Conservation (phyloP, 2,329 filamentous ascomycete genomes). For the Cryphonectria radicalis region DNA sequence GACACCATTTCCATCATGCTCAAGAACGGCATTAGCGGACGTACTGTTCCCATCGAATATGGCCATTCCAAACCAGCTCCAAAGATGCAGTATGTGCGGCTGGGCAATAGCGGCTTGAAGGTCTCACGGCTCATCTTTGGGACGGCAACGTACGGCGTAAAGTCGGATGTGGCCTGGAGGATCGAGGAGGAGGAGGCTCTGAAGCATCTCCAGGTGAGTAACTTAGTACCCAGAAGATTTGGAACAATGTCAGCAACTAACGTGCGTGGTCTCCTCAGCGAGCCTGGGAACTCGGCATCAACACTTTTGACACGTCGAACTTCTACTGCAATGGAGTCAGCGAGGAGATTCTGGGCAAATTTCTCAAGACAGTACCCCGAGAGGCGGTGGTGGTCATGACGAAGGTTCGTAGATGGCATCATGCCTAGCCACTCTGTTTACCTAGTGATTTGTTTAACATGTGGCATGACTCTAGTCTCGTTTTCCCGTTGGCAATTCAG, state of each 20-base stretch:
- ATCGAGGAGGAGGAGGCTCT: not conserved
- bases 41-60: no score
- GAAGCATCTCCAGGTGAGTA: conserved; percentile 4
- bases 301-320: conserved; percentile 60
- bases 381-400: conserved; percentile 61
- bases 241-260: no score
- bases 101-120: not conserved
- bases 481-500: no score
- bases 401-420: no score
- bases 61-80: not conserved
- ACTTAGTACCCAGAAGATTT: no score
- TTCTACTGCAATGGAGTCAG: conserved; percentile 60
- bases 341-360: conserved; percentile 59
- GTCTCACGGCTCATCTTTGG: not conserved
- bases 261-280: no score
- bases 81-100: not conserved
- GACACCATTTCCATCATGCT: no score
- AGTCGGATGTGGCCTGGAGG: not conserved
- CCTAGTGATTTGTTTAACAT: no score
- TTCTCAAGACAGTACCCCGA: conserved; percentile 59
- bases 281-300: conserved; percentile 63
- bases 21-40: no score
- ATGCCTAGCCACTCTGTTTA: no score
- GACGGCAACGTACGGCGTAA: not conserved
- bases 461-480: no score